Evolutionary conservation across 371 early-diverging fungal genomes (phyloP), one percentile per base, ranked within the genome.

Genomic region (Syncephalastrum sp.): DNA sequence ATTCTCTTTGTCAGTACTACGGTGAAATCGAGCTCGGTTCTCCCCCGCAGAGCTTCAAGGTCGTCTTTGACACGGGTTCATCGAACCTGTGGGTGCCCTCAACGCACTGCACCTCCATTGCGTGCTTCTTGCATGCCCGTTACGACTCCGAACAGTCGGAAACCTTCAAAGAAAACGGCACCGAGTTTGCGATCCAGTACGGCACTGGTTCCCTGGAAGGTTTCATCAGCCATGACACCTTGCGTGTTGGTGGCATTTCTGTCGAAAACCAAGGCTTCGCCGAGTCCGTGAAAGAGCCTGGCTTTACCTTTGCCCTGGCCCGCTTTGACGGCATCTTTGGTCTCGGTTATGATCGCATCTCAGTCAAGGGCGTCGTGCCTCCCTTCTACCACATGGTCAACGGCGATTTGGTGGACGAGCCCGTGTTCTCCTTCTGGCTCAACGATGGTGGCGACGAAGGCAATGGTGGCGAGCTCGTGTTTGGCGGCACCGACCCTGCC

Each of bases 51-150:
- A 79, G 74, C 3, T 98, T 98, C 80, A 86, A 85, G 14, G 96
- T 96, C 24, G 90, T 98, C n/a, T 92, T 96, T 59, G 97, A 97
- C 74, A 96, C 97, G 15, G 97, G 95, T 7, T 94, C 95, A 25
- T 89, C 92, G 47, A 96, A 96, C 69, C 83, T 96, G 29, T 96
- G 97, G 97, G 96, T 98, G 21, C 98, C 97, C 6, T 94, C 94
- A n/a, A 92, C 89, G 2, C 88, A 87, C 56, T 97, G 98, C 80
- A 76, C 70, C 38, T 92, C 94, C 2, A 92, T 97, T 64, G 94
- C 97, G 7, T 98, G 98, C 68, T 93, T 85, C 60, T 75, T 96
- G 64, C 97, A 97, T 69, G 60, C 78, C 38, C 87, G 91, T 13
- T 98, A 84, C 74, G 90, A 94, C 64, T 83, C 92, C 45, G 59